Conservation (phyloP, 2,329 filamentous ascomycete genomes). For the Alternaria sp. region DNA sequence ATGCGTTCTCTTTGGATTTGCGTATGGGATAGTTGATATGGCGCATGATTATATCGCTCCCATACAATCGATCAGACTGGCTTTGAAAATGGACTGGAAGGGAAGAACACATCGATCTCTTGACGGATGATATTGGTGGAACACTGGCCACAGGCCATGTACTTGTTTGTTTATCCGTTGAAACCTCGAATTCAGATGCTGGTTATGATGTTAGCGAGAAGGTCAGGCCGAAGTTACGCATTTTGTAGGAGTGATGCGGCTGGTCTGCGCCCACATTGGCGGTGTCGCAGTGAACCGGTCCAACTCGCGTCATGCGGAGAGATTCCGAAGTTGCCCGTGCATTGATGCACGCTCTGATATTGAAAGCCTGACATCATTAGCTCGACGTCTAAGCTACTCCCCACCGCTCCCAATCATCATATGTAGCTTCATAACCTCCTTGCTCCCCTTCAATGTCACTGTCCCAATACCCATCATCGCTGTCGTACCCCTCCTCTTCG, state of each 20-base stretch:
- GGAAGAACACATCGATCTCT: background rate
- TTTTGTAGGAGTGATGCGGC: background rate
- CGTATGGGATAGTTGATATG: background rate
- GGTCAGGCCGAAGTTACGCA: background rate
- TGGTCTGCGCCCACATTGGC: background rate
- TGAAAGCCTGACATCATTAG: no score
- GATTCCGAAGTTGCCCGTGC: background rate
- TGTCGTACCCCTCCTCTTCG: no score
- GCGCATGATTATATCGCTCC: background rate
- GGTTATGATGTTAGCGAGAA: background rate
- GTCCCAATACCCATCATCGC: no score
- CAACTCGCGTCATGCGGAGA: background rate
- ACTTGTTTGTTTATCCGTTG: background rate
- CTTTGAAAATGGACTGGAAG: background rate
- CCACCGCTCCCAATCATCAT: no score
- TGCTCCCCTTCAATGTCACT: no score
- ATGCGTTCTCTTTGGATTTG: background rate
- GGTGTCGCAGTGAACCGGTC: background rate
- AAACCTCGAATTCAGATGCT: background rate
- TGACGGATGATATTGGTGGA: fast-evolving
- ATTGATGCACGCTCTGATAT: no score
- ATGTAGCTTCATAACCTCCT: no score
- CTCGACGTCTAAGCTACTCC: no score
- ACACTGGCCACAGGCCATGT: background rate
- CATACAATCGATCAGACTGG: background rate